Base-by-base conservation (phyloP, 805 yeast species). In the Wickerhamiella alocasiicola region DNA sequence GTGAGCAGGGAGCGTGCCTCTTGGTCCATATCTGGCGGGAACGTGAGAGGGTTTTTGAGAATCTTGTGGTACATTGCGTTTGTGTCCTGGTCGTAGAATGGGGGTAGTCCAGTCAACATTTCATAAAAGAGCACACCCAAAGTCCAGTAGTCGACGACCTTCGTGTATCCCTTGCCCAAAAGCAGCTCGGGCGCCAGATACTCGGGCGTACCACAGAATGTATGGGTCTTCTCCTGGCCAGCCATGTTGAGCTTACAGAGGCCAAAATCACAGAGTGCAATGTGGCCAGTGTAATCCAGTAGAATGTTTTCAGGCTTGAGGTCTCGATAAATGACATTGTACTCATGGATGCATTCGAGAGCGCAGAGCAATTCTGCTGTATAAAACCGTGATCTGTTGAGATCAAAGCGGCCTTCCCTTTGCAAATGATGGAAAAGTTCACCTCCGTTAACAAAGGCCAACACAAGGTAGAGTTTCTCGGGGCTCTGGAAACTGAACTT, bases 61-160 rank as follows among this genome's bases (percentile, higher is more conserved):
- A 91, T 91, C 64, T 88, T 91, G 54, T 81, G 76, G 66, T 91
- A 91, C 98, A 91, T 91, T 32, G 76, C 76, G 44, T 85, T 79
- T 5, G 81, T 81, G 60, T 87, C 91, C 56, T 87, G 95, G 57
- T 91, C 97, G 58, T 84, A 91, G 59, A 84, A 91, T 29, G 98
- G 98, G 4, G 98, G 98, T 50, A 91, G 69, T 1, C 97, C 95
- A 1, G 96, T 85, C 46, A 91, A 67, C 98, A 91, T 91, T 56
- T 88, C 98, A 58, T 84, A 91, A 33, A 91, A 66, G 41, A 91
- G 67, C 13, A 88, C 87, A 31, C 98, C 98, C 51, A 91, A 67
- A 1, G 98, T 91, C 98, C 98, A 91, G 88, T 95, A 91, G 61
- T 91, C 98, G 17, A 91, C 97, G 7, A 81, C 80, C 59, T 94